Percentiles rank a stretch among this genome's conserved stretches.
Evolutionary conservation across 2,329 filamentous ascomycete species (phyloP).

Genomic region (Penicillium brevicompactum): DNA sequence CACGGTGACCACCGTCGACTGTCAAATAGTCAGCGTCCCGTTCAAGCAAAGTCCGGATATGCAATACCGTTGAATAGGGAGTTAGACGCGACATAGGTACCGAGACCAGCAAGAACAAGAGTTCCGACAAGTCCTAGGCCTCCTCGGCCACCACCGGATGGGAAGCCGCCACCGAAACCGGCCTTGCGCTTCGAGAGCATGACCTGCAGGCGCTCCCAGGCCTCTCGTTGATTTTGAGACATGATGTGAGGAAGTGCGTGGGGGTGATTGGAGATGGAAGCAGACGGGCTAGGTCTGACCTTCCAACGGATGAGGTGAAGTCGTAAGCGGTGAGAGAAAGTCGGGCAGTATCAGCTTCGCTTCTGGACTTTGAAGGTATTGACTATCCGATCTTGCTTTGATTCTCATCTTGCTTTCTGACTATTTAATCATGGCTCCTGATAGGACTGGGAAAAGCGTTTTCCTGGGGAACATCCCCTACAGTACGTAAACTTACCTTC

Average conservation of each 20-base stretch:
- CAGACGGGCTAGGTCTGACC: conserved; percentile 21
- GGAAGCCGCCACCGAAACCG: conserved; percentile 47
- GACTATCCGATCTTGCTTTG: conserved; percentile 6
- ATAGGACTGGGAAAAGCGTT: conserved; percentile 48
- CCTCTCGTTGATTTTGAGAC: conserved; percentile 63
- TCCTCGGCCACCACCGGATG: conserved; percentile 57
- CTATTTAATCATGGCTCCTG: conserved; percentile 44
- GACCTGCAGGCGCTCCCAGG: conserved; percentile 66
- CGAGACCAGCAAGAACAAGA: conserved; percentile 54
- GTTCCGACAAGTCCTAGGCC: conserved; percentile 58
- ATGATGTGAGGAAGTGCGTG: conserved; percentile 35
- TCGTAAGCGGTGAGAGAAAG: conserved; percentile 27
- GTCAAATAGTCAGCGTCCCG: conserved; percentile 17
- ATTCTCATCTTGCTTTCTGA: conserved; percentile 1
- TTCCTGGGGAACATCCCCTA: conserved; percentile 64
- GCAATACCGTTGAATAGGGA: conserved; percentile 67
- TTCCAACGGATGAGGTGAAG: conserved; percentile 29
- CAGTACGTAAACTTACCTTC: conserved; percentile 54
- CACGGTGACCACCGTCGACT: conserved; percentile 97
- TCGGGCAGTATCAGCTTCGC: conserved; percentile 28
- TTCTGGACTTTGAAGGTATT: conserved; percentile 12
- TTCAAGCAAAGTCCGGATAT: background rate
- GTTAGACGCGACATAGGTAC: conserved; percentile 51
- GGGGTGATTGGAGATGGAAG: conserved; percentile 20
- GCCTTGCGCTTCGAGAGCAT: conserved; percentile 58